These are phyloP conservation scores for Syzygium aqueum DNA, from an alignment of 345 rosid genomes.

Conservation along the genomic window DNA sequence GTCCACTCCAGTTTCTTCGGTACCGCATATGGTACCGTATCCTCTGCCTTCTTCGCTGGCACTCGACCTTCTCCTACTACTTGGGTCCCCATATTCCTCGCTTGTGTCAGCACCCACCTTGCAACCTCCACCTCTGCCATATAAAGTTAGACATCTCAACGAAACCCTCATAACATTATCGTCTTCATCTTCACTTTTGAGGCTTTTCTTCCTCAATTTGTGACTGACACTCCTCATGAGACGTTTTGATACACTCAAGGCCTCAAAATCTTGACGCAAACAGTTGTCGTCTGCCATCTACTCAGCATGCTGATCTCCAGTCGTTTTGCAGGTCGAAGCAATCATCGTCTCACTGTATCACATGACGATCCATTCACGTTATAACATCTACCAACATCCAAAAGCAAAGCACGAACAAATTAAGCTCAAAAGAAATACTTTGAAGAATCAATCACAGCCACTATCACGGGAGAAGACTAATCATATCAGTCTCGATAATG, in stretches of 20 bases:
- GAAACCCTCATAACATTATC: slow-evolving; percentile 46
- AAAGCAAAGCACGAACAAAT: neutral
- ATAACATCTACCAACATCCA: neutral
- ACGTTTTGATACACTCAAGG: slow-evolving; percentile 59
- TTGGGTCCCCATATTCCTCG: slow-evolving; percentile 71
- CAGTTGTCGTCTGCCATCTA: slow-evolving; percentile 43
- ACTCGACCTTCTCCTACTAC: slow-evolving; percentile 68
- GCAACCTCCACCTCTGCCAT: slow-evolving; percentile 85
- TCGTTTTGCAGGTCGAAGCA: neutral
- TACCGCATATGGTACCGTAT: slow-evolving; percentile 50
- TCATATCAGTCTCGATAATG: neutral
- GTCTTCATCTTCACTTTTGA: slow-evolving; percentile 45
- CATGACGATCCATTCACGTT: neutral
- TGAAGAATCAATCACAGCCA: neutral
- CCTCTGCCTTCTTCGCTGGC: slow-evolving; percentile 72
- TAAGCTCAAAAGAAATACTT: neutral
- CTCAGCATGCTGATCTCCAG: slow-evolving; percentile 30
- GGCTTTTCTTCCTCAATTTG: slow-evolving; percentile 52
- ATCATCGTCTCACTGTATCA: neutral
- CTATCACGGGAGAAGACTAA: neutral
- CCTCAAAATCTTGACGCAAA: slow-evolving; percentile 56
- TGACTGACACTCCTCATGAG: slow-evolving; percentile 72
- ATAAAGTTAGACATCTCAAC: slow-evolving; percentile 55
- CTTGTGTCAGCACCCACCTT: slow-evolving; percentile 86
- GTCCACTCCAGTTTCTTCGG: slow-evolving; percentile 62